Conservation (phyloP, 169 alveolate species). For the Eimeria maxima region DNA sequence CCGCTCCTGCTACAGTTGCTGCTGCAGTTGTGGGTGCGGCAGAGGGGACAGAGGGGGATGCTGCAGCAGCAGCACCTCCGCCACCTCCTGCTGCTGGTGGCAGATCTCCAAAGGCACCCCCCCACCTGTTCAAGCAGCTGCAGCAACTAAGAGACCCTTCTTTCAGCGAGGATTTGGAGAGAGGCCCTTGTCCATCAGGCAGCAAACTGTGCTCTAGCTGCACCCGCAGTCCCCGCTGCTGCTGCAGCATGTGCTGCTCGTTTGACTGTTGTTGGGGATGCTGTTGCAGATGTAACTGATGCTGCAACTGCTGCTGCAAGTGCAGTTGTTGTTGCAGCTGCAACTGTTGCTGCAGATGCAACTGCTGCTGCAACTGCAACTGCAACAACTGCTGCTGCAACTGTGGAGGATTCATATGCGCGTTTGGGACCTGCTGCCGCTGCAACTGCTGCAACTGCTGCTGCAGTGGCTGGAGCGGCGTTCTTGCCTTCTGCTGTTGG, state of each 20-base stretch:
- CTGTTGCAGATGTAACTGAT: background rate
- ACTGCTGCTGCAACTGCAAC: slow-evolving; percentile 6
- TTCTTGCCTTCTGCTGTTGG: background rate
- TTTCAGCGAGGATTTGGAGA: background rate
- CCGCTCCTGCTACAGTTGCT: background rate
- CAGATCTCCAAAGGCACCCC: slow-evolving; percentile 2
- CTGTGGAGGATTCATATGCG: background rate
- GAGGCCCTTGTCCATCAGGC: background rate
- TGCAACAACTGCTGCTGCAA: slow-evolving; percentile 39
- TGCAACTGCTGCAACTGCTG: background rate
- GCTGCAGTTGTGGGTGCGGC: background rate
- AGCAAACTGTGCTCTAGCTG: slow-evolving; percentile 16
- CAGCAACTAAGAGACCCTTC: slow-evolving; percentile 15
- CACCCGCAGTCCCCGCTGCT: slow-evolving; percentile 14
- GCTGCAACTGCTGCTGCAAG: slow-evolving; percentile 6
- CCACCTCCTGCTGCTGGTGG: too few species aligned
- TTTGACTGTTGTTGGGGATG: background rate
- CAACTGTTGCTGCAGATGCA: background rate
- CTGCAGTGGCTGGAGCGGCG: background rate
- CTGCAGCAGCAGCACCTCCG: background rate
- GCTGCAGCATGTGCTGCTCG: slow-evolving; percentile 18
- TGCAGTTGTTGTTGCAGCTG: slow-evolving; percentile 28
- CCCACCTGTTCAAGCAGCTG: slow-evolving; percentile 58
- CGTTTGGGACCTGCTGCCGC: background rate
- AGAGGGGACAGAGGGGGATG: background rate